Evolutionary conservation across 495 filamentous ascomycete species (phyloP), one percentile per base, ranked within the genome.

Genomic region (Penicillium paradoxum): DNA sequence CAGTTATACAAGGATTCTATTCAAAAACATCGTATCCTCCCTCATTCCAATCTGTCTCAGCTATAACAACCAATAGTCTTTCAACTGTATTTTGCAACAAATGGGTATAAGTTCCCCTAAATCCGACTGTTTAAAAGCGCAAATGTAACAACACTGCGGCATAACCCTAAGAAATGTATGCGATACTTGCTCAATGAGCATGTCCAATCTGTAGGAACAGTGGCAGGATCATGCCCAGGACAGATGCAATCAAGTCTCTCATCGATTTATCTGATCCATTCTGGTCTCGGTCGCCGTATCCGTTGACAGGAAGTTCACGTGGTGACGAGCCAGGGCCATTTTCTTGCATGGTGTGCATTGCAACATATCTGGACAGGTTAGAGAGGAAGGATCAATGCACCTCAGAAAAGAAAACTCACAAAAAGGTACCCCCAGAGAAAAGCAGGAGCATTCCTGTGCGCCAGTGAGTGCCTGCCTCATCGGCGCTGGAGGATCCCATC

Each of bases 261-360:
- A 75, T 69, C 9, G 74, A 75, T 57, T 75, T 76, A 46, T 76
- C 70, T 13, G 67, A 65, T 53, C 68, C 73, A 34, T 57, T 34
- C 34, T 58, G 52, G 15, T 79, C 77, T 7, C 77, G 61, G 47
- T 91, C 86, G 11, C 78, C 65, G 61, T 86, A 91, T 21, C 88
- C 88, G 63, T 89, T 91, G 22, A 66, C 63, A 51, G 76, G 75
- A 7, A 65, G 36, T 40, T 82, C 79, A 11, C 83, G 79, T 50
- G 63, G 80, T 57, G 49, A 63, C 34, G 43, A 74, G 56, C 45
- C 72, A 51, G 56, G 69, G 51, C 82, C 81, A 39, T 86, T 84
- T 60, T 95, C 90, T 64, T 92, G 89, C 90, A 97, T 96, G 3
- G 91, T 90, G 64, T 98, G 93, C 92, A 97, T 95, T 2, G 93